phyloP scores from a whole-genome alignment of 352 stramenopile species.

The Phytophthora pistaciae region DNA sequence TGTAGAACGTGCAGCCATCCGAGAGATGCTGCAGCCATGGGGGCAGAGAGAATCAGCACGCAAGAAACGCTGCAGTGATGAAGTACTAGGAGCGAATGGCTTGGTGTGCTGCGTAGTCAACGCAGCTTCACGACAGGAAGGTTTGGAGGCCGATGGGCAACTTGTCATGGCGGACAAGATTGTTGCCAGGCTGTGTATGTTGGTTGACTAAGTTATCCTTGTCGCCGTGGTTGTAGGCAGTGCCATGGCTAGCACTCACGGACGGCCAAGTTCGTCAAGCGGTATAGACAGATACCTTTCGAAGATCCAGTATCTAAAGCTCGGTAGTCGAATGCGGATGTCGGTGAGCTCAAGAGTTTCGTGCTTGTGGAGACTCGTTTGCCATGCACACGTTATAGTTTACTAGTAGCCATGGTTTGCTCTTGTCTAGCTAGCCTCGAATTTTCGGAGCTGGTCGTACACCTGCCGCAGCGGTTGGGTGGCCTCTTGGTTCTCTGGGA shows the following conservation, averaged over 20 bases:
- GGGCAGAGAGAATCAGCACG: constrained; percentile 19
- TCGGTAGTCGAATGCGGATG: not conserved
- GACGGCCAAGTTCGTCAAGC: not conserved
- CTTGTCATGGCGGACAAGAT: not conserved
- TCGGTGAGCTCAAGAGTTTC: not conserved
- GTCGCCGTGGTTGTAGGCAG: not conserved
- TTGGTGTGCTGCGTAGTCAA: not conserved
- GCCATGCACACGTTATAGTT: constrained; percentile 11
- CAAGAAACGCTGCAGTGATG: constrained; percentile 12
- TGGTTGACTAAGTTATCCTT: not conserved
- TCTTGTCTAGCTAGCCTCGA: constrained; percentile 49
- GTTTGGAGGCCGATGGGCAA: not conserved
- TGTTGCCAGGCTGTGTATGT: not conserved
- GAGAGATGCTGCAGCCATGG: constrained; percentile 10
- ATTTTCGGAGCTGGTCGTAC: constrained; percentile 84
- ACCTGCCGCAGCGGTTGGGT: constrained; percentile 80
- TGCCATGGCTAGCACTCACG: not conserved
- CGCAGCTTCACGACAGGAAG: not conserved
- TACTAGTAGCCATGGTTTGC: constrained; percentile 1
- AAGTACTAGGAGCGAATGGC: not conserved
- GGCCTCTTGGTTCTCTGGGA: constrained; percentile 87
- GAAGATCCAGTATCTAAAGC: constrained; percentile 1
- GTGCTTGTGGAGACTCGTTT: not conserved
- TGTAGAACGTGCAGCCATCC: constrained; percentile 19
- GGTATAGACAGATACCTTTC: constrained; percentile 7